Conservation (phyloP, 2,329 filamentous ascomycete genomes). For the Diaporthe longicolla region DNA sequence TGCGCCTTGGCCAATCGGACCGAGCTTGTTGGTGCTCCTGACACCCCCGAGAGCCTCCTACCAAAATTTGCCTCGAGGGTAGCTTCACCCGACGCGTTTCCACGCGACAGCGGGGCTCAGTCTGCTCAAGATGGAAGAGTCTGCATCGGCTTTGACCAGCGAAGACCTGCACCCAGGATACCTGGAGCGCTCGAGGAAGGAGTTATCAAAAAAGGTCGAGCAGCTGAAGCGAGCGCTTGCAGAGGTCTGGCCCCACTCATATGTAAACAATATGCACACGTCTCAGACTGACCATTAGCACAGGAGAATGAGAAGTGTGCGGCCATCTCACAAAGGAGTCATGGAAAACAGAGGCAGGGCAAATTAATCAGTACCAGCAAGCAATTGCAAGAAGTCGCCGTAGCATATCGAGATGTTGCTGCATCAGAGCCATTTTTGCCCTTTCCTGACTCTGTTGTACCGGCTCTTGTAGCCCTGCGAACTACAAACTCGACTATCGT, state of each 20-base stretch:
- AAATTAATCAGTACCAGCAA: conserved; percentile 22
- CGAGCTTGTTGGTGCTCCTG: not conserved
- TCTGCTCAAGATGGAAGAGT: conserved; percentile 48
- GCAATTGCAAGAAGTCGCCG: conserved; percentile 65
- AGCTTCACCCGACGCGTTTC: conserved; percentile 41
- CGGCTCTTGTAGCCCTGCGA: conserved; percentile 79
- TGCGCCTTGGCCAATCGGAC: conserved; percentile 28
- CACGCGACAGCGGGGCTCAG: conserved; percentile 50
- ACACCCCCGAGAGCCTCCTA: not conserved
- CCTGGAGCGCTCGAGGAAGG: conserved; percentile 76
- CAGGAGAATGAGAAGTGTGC: conserved; percentile 43
- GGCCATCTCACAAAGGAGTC: not conserved
- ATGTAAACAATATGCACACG: conserved; percentile 27
- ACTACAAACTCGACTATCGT: conserved; percentile 74
- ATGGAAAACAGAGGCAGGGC: not conserved
- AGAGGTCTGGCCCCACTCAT: conserved; percentile 54
- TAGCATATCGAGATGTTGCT: conserved; percentile 76
- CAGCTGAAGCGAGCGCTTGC: conserved; percentile 67
- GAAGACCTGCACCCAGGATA: conserved; percentile 63
- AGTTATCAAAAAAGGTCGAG: conserved; percentile 72
- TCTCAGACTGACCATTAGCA: conserved; percentile 42
- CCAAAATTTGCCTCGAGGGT: not conserved
- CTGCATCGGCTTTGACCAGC: conserved; percentile 49
- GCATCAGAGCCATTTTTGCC: conserved; percentile 76
- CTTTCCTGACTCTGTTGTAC: conserved; percentile 75